Evolutionary conservation across 139 green algal genomes (phyloP).

Genomic region (Tetraselmis chui): DNA sequence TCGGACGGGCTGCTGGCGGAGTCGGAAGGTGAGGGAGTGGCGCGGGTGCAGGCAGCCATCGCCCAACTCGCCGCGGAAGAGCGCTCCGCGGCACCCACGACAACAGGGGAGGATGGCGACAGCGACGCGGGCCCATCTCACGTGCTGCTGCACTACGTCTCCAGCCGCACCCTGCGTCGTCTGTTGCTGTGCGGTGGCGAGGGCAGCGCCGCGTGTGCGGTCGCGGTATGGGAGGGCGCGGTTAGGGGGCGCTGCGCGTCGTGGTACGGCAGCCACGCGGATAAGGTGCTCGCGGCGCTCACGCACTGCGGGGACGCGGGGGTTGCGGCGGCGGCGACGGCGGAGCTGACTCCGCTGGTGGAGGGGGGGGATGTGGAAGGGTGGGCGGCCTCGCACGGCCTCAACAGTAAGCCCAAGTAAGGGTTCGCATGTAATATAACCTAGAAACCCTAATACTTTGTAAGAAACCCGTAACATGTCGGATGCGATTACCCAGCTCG

Average conservation of each 20-base stretch:
- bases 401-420: too few relatives aligned
- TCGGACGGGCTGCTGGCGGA: not conserved
- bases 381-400: too few relatives aligned
- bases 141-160: slow-evolving; percentile 49
- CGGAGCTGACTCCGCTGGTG: too few relatives aligned
- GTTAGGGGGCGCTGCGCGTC: slow-evolving; percentile 37
- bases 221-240: slow-evolving; percentile 38
- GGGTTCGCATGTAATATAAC: too few relatives aligned
- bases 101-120: not conserved
- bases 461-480: too few relatives aligned
- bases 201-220: slow-evolving; percentile 14
- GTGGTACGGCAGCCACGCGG: slow-evolving; percentile 48
- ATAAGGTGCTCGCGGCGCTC: too few relatives aligned
- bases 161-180: slow-evolving; percentile 44
- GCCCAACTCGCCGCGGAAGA: not conserved
- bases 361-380: too few relatives aligned
- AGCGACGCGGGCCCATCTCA: slow-evolving; percentile 3
- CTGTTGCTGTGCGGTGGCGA: slow-evolving; percentile 37
- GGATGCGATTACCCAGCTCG: too few relatives aligned
- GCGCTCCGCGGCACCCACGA: not conserved
- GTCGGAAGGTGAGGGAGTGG: not conserved
- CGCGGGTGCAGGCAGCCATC: not conserved
- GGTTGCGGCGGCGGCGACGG: too few relatives aligned
- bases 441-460: too few relatives aligned
- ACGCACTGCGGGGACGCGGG: too few relatives aligned